phyloP scores from a whole-genome alignment of 805 yeast genomes.

The Hanseniaspora mollemarum region DNA sequence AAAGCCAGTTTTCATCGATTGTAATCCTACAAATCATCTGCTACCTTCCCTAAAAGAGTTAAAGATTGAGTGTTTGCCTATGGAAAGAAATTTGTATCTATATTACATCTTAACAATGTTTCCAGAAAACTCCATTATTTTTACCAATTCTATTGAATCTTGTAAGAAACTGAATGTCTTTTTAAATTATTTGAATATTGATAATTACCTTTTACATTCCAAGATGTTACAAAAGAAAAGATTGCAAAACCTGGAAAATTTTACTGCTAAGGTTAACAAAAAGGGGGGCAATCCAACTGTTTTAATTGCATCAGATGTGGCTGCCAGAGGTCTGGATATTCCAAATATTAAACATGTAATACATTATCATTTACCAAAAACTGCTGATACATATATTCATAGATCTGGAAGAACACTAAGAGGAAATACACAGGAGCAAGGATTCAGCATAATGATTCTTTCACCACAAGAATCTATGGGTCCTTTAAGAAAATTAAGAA shows the following conservation, averaged over 20 bases:
- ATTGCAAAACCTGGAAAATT: constrained; percentile 70
- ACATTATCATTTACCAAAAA: constrained; percentile 87
- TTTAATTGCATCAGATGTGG: constrained; percentile 89
- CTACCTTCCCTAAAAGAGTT: constrained; percentile 71
- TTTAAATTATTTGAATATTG: constrained; percentile 55
- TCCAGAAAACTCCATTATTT: constrained; percentile 81
- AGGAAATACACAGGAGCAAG: constrained; percentile 49
- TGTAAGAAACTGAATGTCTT: constrained; percentile 77
- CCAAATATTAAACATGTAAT: constrained; percentile 85
- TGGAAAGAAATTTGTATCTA: constrained; percentile 78
- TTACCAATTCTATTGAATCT: constrained; percentile 90
- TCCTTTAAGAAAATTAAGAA: constrained; percentile 65
- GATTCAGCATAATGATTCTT: constrained; percentile 88
- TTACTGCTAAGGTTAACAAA: constrained; percentile 26
- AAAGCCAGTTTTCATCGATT: constrained; percentile 65
- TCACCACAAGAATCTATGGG: constrained; percentile 91
- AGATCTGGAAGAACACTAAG: constrained; percentile 98
- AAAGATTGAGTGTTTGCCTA: constrained; percentile 78
- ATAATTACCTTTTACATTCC: constrained; percentile 72
- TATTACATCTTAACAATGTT: constrained; percentile 79
- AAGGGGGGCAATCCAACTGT: constrained; percentile 49
- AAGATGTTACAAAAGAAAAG: constrained; percentile 93
- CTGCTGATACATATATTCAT: constrained; percentile 90
- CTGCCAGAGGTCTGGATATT: constrained; percentile 94
- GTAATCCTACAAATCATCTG: constrained; percentile 73